Evolutionary conservation across 2,329 filamentous ascomycete species (phyloP).

Genomic region (Pochonia chlamydosporia): DNA sequence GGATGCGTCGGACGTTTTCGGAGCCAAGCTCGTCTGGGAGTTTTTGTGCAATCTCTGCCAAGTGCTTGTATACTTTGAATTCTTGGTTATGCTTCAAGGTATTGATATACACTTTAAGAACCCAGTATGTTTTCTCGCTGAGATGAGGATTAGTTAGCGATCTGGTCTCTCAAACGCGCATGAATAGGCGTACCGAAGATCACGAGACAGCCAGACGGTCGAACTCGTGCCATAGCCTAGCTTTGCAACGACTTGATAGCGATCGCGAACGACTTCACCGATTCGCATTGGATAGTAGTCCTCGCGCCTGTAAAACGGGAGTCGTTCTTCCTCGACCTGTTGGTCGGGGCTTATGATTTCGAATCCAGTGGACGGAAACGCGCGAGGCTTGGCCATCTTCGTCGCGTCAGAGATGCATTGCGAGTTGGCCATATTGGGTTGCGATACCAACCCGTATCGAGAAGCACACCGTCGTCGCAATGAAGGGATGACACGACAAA

Average conservation of each 20-base stretch:
- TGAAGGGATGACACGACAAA: too few species aligned
- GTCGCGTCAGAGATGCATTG: too few species aligned
- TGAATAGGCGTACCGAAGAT: slow-evolving; percentile 17
- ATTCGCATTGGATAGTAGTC: slow-evolving; percentile 30
- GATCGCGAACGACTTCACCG: slow-evolving; percentile 24
- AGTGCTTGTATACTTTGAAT: slow-evolving; percentile 20
- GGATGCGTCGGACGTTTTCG: slow-evolving; percentile 21
- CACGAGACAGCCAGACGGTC: slow-evolving; percentile 34
- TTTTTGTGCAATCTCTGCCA: slow-evolving; percentile 12
- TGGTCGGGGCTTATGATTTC: slow-evolving; percentile 10
- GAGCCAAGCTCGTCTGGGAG: slow-evolving; percentile 19
- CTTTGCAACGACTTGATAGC: slow-evolving; percentile 26
- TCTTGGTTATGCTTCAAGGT: slow-evolving; percentile 21
- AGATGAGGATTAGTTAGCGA: background rate
- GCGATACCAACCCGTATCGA: too few species aligned
- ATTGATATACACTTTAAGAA: slow-evolving; percentile 27
- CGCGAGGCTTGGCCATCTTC: slow-evolving; percentile 1
- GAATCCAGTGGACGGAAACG: slow-evolving; percentile 12
- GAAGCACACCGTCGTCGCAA: too few species aligned
- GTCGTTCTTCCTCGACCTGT: slow-evolving; percentile 22
- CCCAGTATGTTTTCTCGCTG: slow-evolving; percentile 18
- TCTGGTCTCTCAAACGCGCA: background rate
- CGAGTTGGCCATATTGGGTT: too few species aligned
- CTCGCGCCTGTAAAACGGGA: slow-evolving; percentile 18
- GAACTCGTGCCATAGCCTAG: slow-evolving; percentile 34